Conservation (phyloP, 495 filamentous ascomycete genomes). For the Penicillium paradoxum region DNA sequence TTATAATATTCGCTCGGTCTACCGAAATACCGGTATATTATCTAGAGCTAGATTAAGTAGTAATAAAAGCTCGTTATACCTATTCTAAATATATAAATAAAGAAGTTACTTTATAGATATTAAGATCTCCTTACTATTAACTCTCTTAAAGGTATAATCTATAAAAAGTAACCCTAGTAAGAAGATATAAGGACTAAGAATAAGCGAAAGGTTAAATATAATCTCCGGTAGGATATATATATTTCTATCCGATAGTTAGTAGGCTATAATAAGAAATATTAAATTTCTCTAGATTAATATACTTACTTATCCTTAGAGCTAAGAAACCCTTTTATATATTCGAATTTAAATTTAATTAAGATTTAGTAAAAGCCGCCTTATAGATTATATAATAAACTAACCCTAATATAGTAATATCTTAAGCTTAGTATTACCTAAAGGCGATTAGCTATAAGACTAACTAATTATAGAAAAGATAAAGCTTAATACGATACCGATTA, state of each 20-base stretch:
- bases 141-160: conserved; percentile 25
- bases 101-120: conserved; percentile 24
- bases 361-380: conserved; percentile 24
- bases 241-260: conserved; percentile 22
- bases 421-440: conserved; percentile 25
- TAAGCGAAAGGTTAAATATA: conserved; percentile 31
- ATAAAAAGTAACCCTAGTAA: conserved; percentile 34
- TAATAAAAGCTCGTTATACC: conserved; percentile 27
- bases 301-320: conserved; percentile 28
- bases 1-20: conserved; percentile 24
- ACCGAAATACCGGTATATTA: conserved; percentile 19
- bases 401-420: conserved; percentile 25
- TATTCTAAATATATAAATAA: conserved; percentile 21
- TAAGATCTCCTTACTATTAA: conserved; percentile 26
- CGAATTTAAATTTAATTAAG: conserved; percentile 31
- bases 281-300: not conserved
- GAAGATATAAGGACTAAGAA: conserved; percentile 32
- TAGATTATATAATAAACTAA: conserved; percentile 29
- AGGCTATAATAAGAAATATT: not conserved
- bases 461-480: conserved; percentile 24
- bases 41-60: conserved; percentile 16
- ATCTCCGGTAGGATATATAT: conserved; percentile 35
- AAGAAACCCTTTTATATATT: conserved; percentile 32
- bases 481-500: conserved; percentile 24
- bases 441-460: conserved; percentile 24